Percentiles rank a stretch among this genome's conserved stretches.
Evolutionary conservation across 2,329 filamentous ascomycete genomes (phyloP).

Genomic region (Fusarium floridanum): DNA sequence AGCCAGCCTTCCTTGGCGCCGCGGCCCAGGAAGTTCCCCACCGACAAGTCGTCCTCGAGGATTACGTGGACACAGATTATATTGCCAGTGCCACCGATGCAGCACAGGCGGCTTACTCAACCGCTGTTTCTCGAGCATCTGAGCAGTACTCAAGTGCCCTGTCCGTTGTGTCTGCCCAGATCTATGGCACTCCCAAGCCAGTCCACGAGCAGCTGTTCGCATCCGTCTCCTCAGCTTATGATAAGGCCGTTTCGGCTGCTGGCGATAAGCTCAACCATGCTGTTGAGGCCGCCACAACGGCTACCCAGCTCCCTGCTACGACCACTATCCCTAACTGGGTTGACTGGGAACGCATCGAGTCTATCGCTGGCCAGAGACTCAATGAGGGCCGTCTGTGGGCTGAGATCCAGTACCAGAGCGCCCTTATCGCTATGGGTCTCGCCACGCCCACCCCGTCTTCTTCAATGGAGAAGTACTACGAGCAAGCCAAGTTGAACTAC

Average conservation of each 20-base stretch:
- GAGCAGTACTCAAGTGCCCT: conserved; percentile 77
- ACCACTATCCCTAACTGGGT: conserved; percentile 56
- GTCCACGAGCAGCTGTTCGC: conserved; percentile 77
- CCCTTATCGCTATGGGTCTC: conserved; percentile 74
- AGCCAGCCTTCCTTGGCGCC: conserved; percentile 64
- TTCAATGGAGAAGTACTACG: conserved; percentile 68
- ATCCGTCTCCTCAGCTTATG: conserved; percentile 77
- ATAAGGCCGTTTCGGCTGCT: conserved; percentile 72
- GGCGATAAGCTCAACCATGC: conserved; percentile 69
- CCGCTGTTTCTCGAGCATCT: conserved; percentile 75
- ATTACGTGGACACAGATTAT: conserved; percentile 56
- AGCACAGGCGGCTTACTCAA: conserved; percentile 71
- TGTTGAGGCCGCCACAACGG: conserved; percentile 64
- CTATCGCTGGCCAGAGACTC: conserved; percentile 77
- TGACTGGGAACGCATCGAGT: conserved; percentile 65
- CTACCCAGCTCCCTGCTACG: conserved; percentile 60
- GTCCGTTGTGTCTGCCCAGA: conserved; percentile 74
- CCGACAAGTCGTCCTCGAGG: conserved; percentile 63
- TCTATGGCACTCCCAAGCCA: conserved; percentile 77
- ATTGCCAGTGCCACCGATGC: conserved; percentile 57
- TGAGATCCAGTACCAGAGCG: conserved; percentile 77
- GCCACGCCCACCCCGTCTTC: conserved; percentile 65
- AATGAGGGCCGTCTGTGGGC: conserved; percentile 78
- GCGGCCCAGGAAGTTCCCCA: conserved; percentile 64
- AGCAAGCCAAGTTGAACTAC: conserved; percentile 75